Evolutionary conservation across 2,329 filamentous ascomycete genomes (phyloP).

Genomic region (Aphanocladium album): DNA sequence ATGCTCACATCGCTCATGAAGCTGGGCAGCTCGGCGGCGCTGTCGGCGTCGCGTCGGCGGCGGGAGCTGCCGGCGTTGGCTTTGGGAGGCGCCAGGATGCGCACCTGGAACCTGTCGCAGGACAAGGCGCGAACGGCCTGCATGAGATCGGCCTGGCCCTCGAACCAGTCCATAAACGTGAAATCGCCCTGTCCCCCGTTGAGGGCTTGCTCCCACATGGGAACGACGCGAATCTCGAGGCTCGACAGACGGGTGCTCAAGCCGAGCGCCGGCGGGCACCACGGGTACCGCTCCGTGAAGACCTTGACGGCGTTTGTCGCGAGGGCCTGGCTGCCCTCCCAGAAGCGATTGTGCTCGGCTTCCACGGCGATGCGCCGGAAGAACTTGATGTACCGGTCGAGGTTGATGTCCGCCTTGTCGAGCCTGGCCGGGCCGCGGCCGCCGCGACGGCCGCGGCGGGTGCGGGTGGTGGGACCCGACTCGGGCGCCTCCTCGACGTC

Average conservation of each 20-base stretch:
- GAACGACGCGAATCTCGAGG: slow-evolving; percentile 38
- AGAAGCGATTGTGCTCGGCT: slow-evolving; percentile 36
- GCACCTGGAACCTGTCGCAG: slow-evolving; percentile 31
- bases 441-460: not conserved
- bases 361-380: slow-evolving; percentile 39
- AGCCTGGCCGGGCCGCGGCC: not conserved
- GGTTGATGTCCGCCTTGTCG: slow-evolving; percentile 23
- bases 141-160: slow-evolving; percentile 22
- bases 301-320: slow-evolving; percentile 34
- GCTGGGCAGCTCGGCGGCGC: slow-evolving; percentile 10
- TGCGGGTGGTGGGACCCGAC: not conserved
- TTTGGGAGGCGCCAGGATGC: slow-evolving; percentile 23
- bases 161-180: slow-evolving; percentile 35
- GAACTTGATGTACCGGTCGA: slow-evolving; percentile 31
- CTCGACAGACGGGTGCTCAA: slow-evolving; percentile 28
- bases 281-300: slow-evolving; percentile 24
- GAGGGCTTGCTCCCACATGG: slow-evolving; percentile 15
- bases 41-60: not conserved
- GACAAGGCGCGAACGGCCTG: slow-evolving; percentile 27
- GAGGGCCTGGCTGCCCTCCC: slow-evolving; percentile 19
- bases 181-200: slow-evolving; percentile 17
- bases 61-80: not conserved
- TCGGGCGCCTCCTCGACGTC: slow-evolving; percentile 15
- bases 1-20: slow-evolving; percentile 16
- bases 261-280: slow-evolving; percentile 16